A percentile compares a stretch with the other conserved stretches of the same genome.
phyloP scores from a whole-genome alignment of 2,329 filamentous ascomycete genomes.

The Paecilomyces formosus region DNA sequence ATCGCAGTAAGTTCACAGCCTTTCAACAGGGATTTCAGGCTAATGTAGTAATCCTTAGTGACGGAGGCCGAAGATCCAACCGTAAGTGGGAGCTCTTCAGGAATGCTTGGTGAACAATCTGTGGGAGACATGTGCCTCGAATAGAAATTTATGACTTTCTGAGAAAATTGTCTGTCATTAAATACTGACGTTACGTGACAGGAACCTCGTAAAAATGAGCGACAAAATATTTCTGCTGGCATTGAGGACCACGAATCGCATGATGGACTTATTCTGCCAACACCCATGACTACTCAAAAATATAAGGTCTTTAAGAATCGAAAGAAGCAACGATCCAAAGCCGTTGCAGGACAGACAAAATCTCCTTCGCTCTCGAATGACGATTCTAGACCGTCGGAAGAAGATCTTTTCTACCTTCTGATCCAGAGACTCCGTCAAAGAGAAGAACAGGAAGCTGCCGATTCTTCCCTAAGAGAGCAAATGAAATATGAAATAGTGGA shows the following conservation, averaged over 20 bases:
- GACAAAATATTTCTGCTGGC: neutral
- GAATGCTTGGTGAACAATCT: no score
- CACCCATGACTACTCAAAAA: neutral
- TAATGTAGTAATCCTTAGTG: no score
- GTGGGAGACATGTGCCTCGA: no score
- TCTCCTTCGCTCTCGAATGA: neutral
- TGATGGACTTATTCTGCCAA: neutral
- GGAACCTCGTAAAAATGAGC: neutral
- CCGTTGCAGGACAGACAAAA: neutral
- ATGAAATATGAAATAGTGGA: slow-evolving; percentile 17
- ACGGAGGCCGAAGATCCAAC: no score
- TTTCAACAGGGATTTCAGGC: no score
- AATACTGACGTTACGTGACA: neutral
- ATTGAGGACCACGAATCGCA: neutral
- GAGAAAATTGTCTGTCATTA: neutral
- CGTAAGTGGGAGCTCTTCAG: no score
- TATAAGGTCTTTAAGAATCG: neutral
- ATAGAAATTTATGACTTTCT: neutral
- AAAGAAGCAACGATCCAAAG: neutral
- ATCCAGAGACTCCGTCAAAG: slow-evolving; percentile 25
- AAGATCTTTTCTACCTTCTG: slow-evolving; percentile 28
- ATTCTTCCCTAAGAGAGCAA: slow-evolving; percentile 14
- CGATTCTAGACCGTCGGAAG: slow-evolving; percentile 18
- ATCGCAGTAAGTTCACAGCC: no score
- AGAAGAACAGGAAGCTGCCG: slow-evolving; percentile 23